These are phyloP conservation scores for Centrapalus pauciflorus DNA, from an alignment of 129 eudicot genomes.

Conservation along the genomic window DNA sequence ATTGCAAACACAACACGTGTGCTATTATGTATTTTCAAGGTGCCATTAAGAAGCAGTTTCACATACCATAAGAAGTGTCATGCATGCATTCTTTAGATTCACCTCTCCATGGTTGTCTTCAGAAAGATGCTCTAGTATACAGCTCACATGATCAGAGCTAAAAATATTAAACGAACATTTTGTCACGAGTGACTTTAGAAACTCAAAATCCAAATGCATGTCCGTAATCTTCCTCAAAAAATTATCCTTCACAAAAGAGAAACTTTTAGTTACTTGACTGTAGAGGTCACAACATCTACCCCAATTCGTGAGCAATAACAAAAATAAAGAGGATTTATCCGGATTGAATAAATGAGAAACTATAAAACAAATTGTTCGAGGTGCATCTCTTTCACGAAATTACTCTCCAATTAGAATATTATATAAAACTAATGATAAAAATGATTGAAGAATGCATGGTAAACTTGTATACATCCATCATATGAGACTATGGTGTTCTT, in stretches of 20 bases:
- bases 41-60: background rate
- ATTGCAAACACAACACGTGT: background rate
- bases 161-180: conserved; percentile 69
- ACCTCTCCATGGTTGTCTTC: conserved; percentile 27
- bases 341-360: background rate
- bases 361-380: too few relatives aligned
- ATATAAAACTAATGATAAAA: background rate
- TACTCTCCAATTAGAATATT: background rate
- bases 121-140: conserved; percentile 52
- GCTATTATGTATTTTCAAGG: background rate
- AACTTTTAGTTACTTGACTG: background rate
- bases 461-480: background rate
- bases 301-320: background rate
- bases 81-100: conserved; percentile 37
- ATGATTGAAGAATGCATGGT: background rate
- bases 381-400: background rate
- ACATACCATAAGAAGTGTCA: conserved; percentile 76
- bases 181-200: conserved; percentile 46
- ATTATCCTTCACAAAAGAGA: conserved; percentile 55
- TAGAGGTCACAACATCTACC: background rate
- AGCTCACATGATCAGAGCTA: conserved; percentile 63
- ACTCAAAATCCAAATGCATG: conserved; percentile 42
- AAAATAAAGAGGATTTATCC: background rate
- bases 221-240: conserved; percentile 44
- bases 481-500: background rate